Percentiles rank a stretch among this genome's conserved stretches.
phyloP scores from a whole-genome alignment of 2,329 filamentous ascomycete species.

The Aaosphaeria pasadenensis region DNA sequence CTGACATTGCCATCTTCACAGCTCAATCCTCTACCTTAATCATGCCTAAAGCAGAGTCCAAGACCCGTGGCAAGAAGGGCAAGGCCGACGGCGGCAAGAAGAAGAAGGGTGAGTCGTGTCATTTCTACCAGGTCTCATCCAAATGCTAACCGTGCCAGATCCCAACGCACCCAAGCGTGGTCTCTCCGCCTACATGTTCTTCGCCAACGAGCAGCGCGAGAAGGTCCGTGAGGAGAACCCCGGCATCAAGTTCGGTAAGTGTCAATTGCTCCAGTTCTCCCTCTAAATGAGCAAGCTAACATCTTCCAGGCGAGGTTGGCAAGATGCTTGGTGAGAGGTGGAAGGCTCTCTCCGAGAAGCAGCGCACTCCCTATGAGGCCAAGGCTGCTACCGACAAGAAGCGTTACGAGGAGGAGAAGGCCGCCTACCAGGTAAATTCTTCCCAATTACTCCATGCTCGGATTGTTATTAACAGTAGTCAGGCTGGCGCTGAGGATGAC shows the following conservation, averaged over 20 bases:
- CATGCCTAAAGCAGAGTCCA: constrained; percentile 71
- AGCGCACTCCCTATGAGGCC: constrained; percentile 89
- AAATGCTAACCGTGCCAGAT: constrained; percentile 53
- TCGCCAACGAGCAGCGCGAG: constrained; percentile 98
- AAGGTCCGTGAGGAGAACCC: constrained; percentile 98
- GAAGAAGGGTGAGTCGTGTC: constrained; percentile 62
- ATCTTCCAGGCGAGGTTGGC: constrained; percentile 77
- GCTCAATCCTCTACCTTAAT: constrained; percentile 20
- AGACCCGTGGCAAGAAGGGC: constrained; percentile 59
- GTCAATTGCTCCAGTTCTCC: not conserved
- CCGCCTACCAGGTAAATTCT: constrained; percentile 55
- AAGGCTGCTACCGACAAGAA: constrained; percentile 98
- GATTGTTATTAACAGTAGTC: constrained; percentile 11
- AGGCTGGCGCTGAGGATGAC: constrained; percentile 37
- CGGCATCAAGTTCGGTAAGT: constrained; percentile 87
- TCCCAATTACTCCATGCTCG: not conserved
- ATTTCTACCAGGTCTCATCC: not conserved
- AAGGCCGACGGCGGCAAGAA: constrained; percentile 58
- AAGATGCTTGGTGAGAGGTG: constrained; percentile 98
- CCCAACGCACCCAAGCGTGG: constrained; percentile 98
- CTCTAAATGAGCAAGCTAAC: constrained; percentile 10
- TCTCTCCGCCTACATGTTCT: constrained; percentile 99
- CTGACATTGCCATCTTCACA: not conserved
- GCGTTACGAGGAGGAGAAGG: constrained; percentile 98
- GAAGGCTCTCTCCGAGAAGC: constrained; percentile 94